phyloP scores from a whole-genome alignment of 352 stramenopile species.

The Phytophthora pini region DNA sequence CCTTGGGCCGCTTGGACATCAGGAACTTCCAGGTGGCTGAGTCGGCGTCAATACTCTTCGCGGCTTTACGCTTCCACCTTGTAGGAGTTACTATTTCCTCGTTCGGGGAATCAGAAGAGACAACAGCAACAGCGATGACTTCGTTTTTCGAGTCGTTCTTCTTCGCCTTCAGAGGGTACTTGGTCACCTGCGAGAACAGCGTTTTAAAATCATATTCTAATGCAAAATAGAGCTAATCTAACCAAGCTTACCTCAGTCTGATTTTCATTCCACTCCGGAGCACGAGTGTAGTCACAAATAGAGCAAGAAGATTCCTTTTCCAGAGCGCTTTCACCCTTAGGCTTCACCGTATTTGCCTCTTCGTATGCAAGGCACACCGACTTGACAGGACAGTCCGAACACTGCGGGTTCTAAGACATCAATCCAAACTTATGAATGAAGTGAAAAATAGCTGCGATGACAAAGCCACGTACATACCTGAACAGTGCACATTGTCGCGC shows the following conservation, averaged over 20 bases:
- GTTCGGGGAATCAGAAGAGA: slow-evolving; percentile 36
- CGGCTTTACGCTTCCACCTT: slow-evolving; percentile 28
- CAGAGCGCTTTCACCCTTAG: slow-evolving; percentile 13
- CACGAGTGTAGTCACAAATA: slow-evolving; percentile 71
- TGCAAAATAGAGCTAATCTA: background rate
- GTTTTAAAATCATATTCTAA: background rate
- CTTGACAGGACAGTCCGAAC: slow-evolving; percentile 69
- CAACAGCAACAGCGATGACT: slow-evolving; percentile 73
- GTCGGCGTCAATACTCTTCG: slow-evolving; percentile 22
- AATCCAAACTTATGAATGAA: slow-evolving; percentile 11
- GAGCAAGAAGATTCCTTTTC: slow-evolving; percentile 38
- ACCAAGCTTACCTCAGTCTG: slow-evolving; percentile 29
- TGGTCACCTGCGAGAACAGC: slow-evolving; percentile 56
- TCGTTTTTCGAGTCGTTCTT: slow-evolving; percentile 84
- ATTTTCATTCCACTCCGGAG: slow-evolving; percentile 58
- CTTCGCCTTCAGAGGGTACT: slow-evolving; percentile 84
- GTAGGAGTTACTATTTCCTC: background rate
- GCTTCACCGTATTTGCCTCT: slow-evolving; percentile 33
- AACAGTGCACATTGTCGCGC: slow-evolving; percentile 94
- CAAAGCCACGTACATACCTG: slow-evolving; percentile 51
- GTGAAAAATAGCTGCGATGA: background rate
- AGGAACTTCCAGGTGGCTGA: slow-evolving; percentile 69
- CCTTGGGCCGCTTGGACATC: slow-evolving; percentile 77
- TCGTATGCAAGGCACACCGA: slow-evolving; percentile 75
- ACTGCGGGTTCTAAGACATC: slow-evolving; percentile 69